Evolutionary conservation across 2,329 filamentous ascomycete genomes (phyloP), one percentile per base, ranked within the genome.

Genomic region (Lecanicillium sp.): DNA sequence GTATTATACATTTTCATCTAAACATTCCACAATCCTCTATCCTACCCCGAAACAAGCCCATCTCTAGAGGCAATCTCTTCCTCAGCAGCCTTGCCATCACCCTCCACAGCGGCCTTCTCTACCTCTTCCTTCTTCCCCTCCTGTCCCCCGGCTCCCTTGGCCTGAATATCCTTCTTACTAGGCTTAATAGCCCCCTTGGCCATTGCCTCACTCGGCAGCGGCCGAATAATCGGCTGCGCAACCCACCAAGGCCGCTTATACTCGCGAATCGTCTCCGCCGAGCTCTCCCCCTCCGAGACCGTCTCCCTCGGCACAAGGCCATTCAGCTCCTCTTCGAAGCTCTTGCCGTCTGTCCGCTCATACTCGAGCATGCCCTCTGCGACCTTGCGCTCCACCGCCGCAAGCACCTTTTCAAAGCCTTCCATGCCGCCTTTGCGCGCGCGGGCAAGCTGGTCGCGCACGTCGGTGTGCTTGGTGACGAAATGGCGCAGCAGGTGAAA

Each of bases 211-310:
- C 83, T 84, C 0, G 92, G 92, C 52, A 95, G 58, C 29, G 88
- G 89, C 40, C 89, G 69, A 6, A 95, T 75, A 51, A 94, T 85
- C 4, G 90, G 83, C 64, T 96, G 89, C 37, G 80, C 87, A 4
- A 95, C 73, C 86, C 87, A 95, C 75, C 81, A 95, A 1, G 89
- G 89, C 46, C 87, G 67, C 56, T 80, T 82, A 54, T 87, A 94
- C 43, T 76, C 68, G 40, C 73, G 75, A 18, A 92, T 78, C 1
- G 83, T 79, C 8, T 75, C 78, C 14, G 78, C 63, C 4, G 80
- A 83, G 56, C 73, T 81, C 52, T 78, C 70, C 0, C 63, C 61
- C 33, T 72, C 68, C 2, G 56, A 58, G 3, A 65, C 58, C 3
- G 55, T 53, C 2, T 51, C 55, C 2, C 52, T 50, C 9, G 48